Evolutionary conservation across 768 basidiomycete species (phyloP).

Genomic region (Mycena epipterygia): DNA sequence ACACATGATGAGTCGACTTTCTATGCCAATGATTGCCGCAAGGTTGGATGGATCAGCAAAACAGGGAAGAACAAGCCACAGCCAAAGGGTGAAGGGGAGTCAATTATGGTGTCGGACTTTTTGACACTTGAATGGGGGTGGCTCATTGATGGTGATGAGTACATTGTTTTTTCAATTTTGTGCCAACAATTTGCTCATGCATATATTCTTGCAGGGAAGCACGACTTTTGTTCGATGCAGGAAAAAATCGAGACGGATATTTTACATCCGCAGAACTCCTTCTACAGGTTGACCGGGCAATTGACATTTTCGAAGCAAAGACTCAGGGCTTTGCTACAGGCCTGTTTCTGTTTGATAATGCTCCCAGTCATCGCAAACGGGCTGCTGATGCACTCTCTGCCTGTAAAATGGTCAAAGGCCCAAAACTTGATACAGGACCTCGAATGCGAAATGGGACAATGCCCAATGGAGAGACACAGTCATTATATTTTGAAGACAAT

Average conservation of each 20-base stretch:
- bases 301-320: slow-evolving; percentile 40
- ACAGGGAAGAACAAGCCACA: slow-evolving; percentile 36
- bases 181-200: neutral
- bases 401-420: slow-evolving; percentile 44
- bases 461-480: slow-evolving; percentile 42
- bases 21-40: slow-evolving; percentile 43
- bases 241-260: slow-evolving; percentile 43
- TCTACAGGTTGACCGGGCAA: slow-evolving; percentile 36
- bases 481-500: slow-evolving; percentile 48
- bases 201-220: slow-evolving; percentile 29
- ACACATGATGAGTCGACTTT: slow-evolving; percentile 47
- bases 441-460: slow-evolving; percentile 40
- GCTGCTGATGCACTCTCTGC: slow-evolving; percentile 45
- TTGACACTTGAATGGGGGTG: slow-evolving; percentile 43
- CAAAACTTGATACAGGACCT: slow-evolving; percentile 36
- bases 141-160: slow-evolving; percentile 26
- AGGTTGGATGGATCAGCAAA: slow-evolving; percentile 38
- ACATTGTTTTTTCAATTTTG: neutral
- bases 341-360: slow-evolving; percentile 37
- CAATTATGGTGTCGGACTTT: slow-evolving; percentile 50
- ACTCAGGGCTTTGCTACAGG: slow-evolving; percentile 34
- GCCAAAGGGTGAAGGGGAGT: slow-evolving; percentile 46
- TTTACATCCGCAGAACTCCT: slow-evolving; percentile 42
- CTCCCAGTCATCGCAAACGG: slow-evolving; percentile 43
- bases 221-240: slow-evolving; percentile 40